Evolutionary conservation across 495 filamentous ascomycete genomes (phyloP), one percentile per base, ranked within the genome.

Genomic region (Daldinia concentrica): DNA sequence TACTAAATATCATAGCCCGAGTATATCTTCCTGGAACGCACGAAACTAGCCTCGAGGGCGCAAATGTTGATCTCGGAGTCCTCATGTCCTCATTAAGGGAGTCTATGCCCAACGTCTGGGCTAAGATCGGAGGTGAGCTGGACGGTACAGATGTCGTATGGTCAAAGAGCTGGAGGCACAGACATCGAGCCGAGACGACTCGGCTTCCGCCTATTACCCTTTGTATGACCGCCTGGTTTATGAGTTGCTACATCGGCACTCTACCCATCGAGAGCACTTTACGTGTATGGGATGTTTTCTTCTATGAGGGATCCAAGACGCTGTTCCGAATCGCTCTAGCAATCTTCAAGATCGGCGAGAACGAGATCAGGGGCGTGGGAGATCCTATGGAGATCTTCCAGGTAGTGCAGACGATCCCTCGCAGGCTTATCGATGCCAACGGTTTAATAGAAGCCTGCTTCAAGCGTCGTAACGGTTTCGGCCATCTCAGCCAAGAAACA

Each of bases 351-450:
- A 83, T 94, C 1, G 95, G 92, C 68, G 94, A 97, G 79, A 75
- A 83, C 27, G 90, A 95, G 64, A 96, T 99, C 74, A 87, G 89
- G 69, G 87, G 84, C 5, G 90, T 97, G 4, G 86, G 83, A 54
- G 95, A 98, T 76, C 91, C 92, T 4, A 97, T 97, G 93, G 95
- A 99, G 81, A 91, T 97, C 59, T 97, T 97, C 78, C 93, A 97
- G 79, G 88, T 97, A 9, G 93, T 99, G 32, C 95, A 99, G 78
- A 89, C 90, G n/a, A 87, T 97, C 26, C 95, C 95, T 8, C 85
- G 94, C 59, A 84, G 85, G 39, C 81, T 97, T 62, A 68, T 98
- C 52, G 94, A 99, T 79, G 90, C 89, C 62, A 95, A 95, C 71
- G 76, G 79, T 7, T 79, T 99, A 12, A 86, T 98, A 77, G 93